These are phyloP conservation scores for Agarophyton chilense DNA, from an alignment of 23 red algal species.

Conservation along the genomic window DNA sequence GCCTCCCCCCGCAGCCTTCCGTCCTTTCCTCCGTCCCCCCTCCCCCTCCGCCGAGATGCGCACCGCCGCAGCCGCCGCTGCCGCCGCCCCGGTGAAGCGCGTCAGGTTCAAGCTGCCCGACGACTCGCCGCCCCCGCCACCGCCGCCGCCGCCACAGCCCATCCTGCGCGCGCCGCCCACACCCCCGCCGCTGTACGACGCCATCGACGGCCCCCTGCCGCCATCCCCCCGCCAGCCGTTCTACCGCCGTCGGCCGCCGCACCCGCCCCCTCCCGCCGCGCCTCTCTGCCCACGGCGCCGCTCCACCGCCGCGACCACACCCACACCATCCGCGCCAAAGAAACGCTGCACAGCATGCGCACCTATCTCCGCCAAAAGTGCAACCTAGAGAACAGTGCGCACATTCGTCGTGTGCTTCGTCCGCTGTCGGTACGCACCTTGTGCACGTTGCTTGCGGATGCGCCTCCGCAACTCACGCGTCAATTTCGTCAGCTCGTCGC, in stretches of 20 bases:
- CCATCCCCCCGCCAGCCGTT: neutral
- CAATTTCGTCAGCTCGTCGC: neutral
- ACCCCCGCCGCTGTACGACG: neutral
- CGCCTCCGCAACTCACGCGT: conserved; percentile 1
- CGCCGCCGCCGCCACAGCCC: neutral
- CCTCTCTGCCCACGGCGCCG: neutral
- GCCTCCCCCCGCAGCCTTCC: neutral
- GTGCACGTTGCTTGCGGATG: neutral
- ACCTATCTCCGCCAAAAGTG: neutral
- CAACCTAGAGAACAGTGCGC: conserved; percentile 21
- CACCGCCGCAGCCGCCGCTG: neutral
- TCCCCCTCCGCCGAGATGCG: neutral
- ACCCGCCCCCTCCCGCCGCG: neutral
- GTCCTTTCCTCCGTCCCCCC: neutral
- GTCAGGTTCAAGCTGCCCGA: neutral
- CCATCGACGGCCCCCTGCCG: too few relatives aligned
- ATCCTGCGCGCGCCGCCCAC: neutral
- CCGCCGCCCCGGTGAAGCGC: neutral
- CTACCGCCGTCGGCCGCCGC: neutral
- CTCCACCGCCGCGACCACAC: neutral
- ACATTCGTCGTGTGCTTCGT: neutral
- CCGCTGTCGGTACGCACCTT: neutral
- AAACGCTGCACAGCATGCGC: conserved; percentile 18
- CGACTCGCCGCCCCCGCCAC: neutral
- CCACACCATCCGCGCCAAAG: neutral